Conservation (phyloP, 768 basidiomycete species). For the Psilocybe cyanescens region DNA sequence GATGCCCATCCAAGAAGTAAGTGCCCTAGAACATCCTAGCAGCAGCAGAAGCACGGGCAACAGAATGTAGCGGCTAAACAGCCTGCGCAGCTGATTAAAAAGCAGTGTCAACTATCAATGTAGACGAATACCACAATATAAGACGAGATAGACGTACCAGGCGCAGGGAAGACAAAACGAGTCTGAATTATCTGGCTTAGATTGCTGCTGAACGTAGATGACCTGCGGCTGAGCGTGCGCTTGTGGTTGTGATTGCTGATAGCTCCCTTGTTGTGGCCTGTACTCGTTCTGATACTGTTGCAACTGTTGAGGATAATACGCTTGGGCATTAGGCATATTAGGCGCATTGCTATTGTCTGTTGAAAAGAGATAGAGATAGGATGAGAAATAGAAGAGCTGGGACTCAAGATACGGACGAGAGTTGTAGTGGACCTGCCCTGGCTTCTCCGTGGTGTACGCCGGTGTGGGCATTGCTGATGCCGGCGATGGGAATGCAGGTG, state of each 20-base stretch:
- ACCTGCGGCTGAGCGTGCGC: slow-evolving; percentile 21
- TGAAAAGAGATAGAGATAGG: not conserved
- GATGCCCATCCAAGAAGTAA: not conserved
- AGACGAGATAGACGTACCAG: slow-evolving; percentile 15
- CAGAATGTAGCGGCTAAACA: slow-evolving; percentile 16
- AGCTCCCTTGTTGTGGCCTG: not conserved
- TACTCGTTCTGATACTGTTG: slow-evolving; percentile 7
- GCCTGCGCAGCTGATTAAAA: not conserved
- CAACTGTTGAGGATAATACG: slow-evolving; percentile 5
- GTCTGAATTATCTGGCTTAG: slow-evolving; percentile 5
- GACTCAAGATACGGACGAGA: slow-evolving; percentile 10
- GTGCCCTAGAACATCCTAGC: not conserved
- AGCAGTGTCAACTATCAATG: not conserved
- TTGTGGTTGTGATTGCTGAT: slow-evolving; percentile 10
- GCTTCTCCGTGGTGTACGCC: slow-evolving; percentile 11
- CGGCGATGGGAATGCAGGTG: not conserved
- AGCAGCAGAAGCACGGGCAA: slow-evolving; percentile 21
- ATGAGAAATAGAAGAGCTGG: not conserved
- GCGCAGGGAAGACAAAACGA: slow-evolving; percentile 16
- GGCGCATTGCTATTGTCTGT: not conserved
- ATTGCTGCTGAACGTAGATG: slow-evolving; percentile 19
- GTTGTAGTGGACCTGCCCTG: slow-evolving; percentile 19
- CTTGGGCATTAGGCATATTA: slow-evolving; percentile 9
- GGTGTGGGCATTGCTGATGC: not conserved
- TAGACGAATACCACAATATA: not conserved